Base-by-base conservation (phyloP, 2,329 filamentous ascomycete genomes). In the Lachnum nothofagi region DNA sequence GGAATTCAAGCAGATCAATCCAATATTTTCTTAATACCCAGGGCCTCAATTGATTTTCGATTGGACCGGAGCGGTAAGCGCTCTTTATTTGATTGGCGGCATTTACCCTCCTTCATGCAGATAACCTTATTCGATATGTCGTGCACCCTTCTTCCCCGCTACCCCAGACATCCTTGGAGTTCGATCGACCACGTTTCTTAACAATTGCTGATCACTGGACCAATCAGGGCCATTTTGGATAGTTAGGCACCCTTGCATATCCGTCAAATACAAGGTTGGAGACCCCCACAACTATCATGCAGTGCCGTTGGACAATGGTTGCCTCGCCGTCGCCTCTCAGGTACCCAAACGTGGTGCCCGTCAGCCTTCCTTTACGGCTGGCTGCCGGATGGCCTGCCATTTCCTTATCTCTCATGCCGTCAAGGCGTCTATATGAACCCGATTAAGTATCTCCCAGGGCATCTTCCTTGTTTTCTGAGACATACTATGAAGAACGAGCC, bases 401-500 rank as follows among this genome's bases (percentile, higher is more conserved):
- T 38, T 27, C 25, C 45, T 42, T 48, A 48, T 48, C 45, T 42
- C 20, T 31, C 27, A 19, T 27, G 39, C 29, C 14, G 2, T 43
- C 31, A 33, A 35, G 39, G n/a, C 45, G 45, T 33, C 45, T 48
- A 48, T 48, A 48, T 42, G 27, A 48, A 42, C 45, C 27, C 39
- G 45, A 48, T 42, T 48, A 39, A 48, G 45, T 48, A 42, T 48
- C 34, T 46, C 31, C n/a, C 38, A 48, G 45, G 45, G 45, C 25
- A 19, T 17, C 10, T 43, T 48, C 39, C 45, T 41, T 43, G 39
- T 34, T 48, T 48, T 34, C 31, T 34, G 31, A 48, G 45, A 48
- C 45, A 48, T 42, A 10, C 31, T 19, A 31, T 34, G 27, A 43
- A 43, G 17, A 9, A 34, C 9, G 31, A 14, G 9, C n/a, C 31